Conservation (phyloP, 202 grass and related monocot genomes). For the Zizania palustris region DNA sequence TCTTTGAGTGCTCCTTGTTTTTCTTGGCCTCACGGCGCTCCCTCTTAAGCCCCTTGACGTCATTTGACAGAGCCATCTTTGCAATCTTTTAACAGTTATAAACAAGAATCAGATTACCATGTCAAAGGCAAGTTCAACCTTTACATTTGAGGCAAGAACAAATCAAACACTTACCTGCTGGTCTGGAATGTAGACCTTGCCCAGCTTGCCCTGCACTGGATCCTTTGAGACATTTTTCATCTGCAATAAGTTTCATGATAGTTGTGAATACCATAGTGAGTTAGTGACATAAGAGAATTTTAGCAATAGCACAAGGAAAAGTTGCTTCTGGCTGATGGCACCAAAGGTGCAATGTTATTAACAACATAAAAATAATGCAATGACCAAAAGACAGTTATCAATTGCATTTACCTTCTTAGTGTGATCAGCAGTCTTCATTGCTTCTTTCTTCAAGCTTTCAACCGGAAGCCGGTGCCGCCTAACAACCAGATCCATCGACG, state of each 20-base stretch:
- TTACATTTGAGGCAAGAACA: not conserved
- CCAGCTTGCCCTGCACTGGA: slow-evolving; percentile 60
- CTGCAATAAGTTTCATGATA: slow-evolving; percentile 49
- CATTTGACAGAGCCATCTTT: slow-evolving; percentile 59
- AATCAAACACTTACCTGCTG: slow-evolving; percentile 65
- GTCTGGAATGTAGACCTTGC: slow-evolving; percentile 89
- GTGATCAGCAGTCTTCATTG: slow-evolving; percentile 69
- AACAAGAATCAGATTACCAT: slow-evolving; percentile 20
- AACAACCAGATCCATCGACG: slow-evolving; percentile 85
- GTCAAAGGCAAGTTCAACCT: not conserved
- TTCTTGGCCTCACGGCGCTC: slow-evolving; percentile 82
- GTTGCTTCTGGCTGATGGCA: slow-evolving; percentile 7
- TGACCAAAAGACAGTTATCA: slow-evolving; percentile 13
- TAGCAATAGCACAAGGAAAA: not conserved
- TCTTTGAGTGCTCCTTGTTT: slow-evolving; percentile 69
- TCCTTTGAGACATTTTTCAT: slow-evolving; percentile 86
- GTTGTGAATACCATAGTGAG: not conserved
- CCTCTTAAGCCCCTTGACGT: slow-evolving; percentile 81
- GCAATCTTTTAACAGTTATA: slow-evolving; percentile 63
- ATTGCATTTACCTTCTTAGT: slow-evolving; percentile 64
- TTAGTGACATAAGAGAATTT: not conserved
- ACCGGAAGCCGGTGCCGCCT: slow-evolving; percentile 60
- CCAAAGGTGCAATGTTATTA: not conserved
- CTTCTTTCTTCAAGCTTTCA: slow-evolving; percentile 76
- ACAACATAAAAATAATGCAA: not conserved